These are phyloP conservation scores for Colletotrichum graminicola DNA, from an alignment of 2,329 filamentous ascomycete species.

Conservation along the genomic window DNA sequence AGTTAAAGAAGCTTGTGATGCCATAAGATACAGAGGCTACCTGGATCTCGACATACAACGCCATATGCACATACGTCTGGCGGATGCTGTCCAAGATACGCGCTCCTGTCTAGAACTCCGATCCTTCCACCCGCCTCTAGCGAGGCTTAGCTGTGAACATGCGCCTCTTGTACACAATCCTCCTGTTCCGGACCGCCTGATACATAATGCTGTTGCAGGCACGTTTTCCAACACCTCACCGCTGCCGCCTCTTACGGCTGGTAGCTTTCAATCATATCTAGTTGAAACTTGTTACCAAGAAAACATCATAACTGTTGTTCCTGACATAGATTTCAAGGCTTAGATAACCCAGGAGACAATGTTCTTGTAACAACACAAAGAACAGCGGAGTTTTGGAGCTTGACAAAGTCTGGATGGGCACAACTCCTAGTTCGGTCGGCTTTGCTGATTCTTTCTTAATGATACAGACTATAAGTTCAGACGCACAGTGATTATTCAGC, in stretches of 20 bases:
- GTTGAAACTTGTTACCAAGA: too few relatives aligned
- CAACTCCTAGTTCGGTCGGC: too few relatives aligned
- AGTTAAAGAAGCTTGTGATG: constrained; percentile 35
- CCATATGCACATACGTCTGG: constrained; percentile 57
- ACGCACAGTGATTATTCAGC: too few relatives aligned
- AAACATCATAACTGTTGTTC: too few relatives aligned
- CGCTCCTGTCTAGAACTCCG: constrained; percentile 46
- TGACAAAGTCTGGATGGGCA: too few relatives aligned
- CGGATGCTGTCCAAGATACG: constrained; percentile 53
- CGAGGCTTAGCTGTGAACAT: constrained; percentile 13
- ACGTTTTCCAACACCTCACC: not conserved
- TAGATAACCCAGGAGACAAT: too few relatives aligned
- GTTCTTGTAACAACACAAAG: too few relatives aligned
- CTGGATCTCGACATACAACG: constrained; percentile 61
- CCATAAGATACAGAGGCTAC: constrained; percentile 49
- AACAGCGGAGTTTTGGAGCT: too few relatives aligned
- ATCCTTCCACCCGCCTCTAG: not conserved
- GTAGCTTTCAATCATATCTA: not conserved
- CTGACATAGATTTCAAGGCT: too few relatives aligned
- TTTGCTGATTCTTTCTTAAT: too few relatives aligned
- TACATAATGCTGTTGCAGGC: not conserved
- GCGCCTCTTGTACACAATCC: not conserved
- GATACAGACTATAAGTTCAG: too few relatives aligned
- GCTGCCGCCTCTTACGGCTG: not conserved
- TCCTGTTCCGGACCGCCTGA: not conserved